These are phyloP conservation scores for Echria macrotheca DNA, from an alignment of 495 filamentous ascomycete species.

Conservation along the genomic window DNA sequence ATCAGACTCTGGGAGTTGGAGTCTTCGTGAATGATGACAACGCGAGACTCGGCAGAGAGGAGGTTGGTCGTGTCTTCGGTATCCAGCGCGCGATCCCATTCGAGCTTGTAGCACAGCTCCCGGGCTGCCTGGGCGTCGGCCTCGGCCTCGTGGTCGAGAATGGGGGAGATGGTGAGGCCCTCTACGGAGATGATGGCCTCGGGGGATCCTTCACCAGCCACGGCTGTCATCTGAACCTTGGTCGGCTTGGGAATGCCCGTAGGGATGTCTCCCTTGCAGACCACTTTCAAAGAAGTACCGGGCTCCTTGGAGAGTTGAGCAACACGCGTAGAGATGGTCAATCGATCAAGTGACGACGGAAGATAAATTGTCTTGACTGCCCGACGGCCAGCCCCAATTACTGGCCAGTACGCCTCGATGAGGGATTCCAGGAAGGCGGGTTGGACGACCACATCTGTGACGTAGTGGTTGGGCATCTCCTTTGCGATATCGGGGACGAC, in stretches of 20 bases:
- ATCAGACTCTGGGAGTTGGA: conserved; percentile 39
- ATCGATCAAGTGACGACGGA: conserved; percentile 34
- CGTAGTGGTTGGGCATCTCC: conserved; percentile 45
- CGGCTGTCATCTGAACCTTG: conserved; percentile 33
- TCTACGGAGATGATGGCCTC: conserved; percentile 33
- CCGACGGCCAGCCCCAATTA: conserved; percentile 29
- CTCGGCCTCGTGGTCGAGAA: conserved; percentile 32
- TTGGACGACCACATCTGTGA: conserved; percentile 44
- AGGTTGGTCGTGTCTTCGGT: conserved; percentile 13
- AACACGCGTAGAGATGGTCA: conserved; percentile 31
- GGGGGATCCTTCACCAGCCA: conserved; percentile 21
- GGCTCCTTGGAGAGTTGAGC: conserved; percentile 22
- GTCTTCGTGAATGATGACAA: conserved; percentile 45
- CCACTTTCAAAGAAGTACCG: conserved; percentile 27
- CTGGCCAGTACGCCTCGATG: conserved; percentile 43
- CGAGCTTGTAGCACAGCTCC: conserved; percentile 47
- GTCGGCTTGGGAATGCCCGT: conserved; percentile 27
- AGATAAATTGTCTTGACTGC: conserved; percentile 37
- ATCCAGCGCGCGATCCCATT: conserved; percentile 46
- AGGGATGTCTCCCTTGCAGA: conserved; percentile 31
- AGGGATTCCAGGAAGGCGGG: conserved; percentile 50
- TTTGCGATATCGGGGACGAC: conserved; percentile 45
- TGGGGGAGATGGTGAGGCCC: conserved; percentile 35
- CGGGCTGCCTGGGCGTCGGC: conserved; percentile 22
- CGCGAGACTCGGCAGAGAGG: conserved; percentile 21